phyloP scores from a whole-genome alignment of 2,329 filamentous ascomycete species.

The Cyphellophora attinorum region DNA sequence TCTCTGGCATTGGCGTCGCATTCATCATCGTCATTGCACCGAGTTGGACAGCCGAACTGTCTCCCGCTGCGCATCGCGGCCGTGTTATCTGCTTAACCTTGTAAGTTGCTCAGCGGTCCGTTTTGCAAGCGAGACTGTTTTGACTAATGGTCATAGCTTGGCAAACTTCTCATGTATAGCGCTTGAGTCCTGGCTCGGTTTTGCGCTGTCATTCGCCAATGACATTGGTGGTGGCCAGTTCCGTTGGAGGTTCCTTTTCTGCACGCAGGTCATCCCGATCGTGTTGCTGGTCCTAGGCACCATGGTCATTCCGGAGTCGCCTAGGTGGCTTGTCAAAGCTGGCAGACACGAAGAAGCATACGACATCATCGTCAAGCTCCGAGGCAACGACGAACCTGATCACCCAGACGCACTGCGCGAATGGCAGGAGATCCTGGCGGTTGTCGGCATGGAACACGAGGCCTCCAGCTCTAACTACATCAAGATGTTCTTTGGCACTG shows the following conservation, averaged over 20 bases:
- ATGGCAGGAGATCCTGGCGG: slow-evolving; percentile 27
- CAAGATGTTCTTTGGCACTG: slow-evolving; percentile 21
- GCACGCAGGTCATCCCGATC: slow-evolving; percentile 15
- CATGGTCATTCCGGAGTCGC: slow-evolving; percentile 19
- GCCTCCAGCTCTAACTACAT: slow-evolving; percentile 4
- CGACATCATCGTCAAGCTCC: slow-evolving; percentile 16
- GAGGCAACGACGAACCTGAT: slow-evolving; percentile 13
- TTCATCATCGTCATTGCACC: slow-evolving; percentile 18
- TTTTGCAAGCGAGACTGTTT: background rate
- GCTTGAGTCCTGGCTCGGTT: slow-evolving; percentile 21
- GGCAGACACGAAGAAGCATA: slow-evolving; percentile 17
- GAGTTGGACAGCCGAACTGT: slow-evolving; percentile 18
- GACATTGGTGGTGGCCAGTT: slow-evolving; percentile 8
- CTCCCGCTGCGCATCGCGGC: slow-evolving; percentile 13
- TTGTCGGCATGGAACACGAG: slow-evolving; percentile 18
- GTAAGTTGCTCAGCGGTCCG: slow-evolving; percentile 1
- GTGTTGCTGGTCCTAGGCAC: slow-evolving; percentile 13
- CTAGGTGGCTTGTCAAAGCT: slow-evolving; percentile 19
- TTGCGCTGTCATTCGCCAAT: slow-evolving; percentile 15
- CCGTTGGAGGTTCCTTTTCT: slow-evolving; percentile 20
- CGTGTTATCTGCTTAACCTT: slow-evolving; percentile 18
- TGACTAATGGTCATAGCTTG: slow-evolving; percentile 1
- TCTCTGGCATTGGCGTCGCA: slow-evolving; percentile 19
- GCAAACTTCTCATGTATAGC: slow-evolving; percentile 23
- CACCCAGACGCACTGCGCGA: slow-evolving; percentile 58